Percentiles rank a stretch among this genome's conserved stretches.
phyloP scores from a whole-genome alignment of 1,139 yeast species.

The Yamadazyma friedrichii region DNA sequence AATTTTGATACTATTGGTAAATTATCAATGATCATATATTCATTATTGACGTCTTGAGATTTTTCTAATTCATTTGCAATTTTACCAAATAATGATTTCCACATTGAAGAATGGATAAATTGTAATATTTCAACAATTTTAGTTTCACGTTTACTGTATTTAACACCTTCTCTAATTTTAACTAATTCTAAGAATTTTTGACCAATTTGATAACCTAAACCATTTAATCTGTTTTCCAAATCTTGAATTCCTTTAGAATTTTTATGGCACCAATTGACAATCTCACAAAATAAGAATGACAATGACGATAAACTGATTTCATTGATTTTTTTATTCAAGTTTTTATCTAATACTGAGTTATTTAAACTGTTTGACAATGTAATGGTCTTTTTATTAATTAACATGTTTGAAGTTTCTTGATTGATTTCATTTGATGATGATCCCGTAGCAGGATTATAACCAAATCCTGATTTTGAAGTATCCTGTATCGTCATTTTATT shows the following conservation, averaged over 20 bases:
- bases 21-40: constrained; percentile 85
- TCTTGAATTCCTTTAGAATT: constrained; percentile 72
- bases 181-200: constrained; percentile 43
- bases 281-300: constrained; percentile 70
- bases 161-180: constrained; percentile 54
- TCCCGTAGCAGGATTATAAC: constrained; percentile 47
- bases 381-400: constrained; percentile 34
- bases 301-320: constrained; percentile 69
- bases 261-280: constrained; percentile 64
- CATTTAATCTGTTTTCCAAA: constrained; percentile 71
- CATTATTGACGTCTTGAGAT: constrained; percentile 77
- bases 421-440: constrained; percentile 39
- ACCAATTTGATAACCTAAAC: constrained; percentile 70
- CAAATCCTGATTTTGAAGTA: constrained; percentile 36
- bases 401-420: constrained; percentile 33
- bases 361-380: constrained; percentile 30
- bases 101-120: constrained; percentile 76
- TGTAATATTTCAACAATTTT: constrained; percentile 77
- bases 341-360: constrained; percentile 63
- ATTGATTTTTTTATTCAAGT: constrained; percentile 56
- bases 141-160: constrained; percentile 67
- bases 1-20: constrained; percentile 74
- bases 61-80: constrained; percentile 86
- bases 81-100: constrained; percentile 82
- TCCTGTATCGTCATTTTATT: constrained; percentile 38